These are phyloP conservation scores for Laetiporus sulphureus DNA, from an alignment of 1,284 basidiomycete species.

Conservation along the genomic window DNA sequence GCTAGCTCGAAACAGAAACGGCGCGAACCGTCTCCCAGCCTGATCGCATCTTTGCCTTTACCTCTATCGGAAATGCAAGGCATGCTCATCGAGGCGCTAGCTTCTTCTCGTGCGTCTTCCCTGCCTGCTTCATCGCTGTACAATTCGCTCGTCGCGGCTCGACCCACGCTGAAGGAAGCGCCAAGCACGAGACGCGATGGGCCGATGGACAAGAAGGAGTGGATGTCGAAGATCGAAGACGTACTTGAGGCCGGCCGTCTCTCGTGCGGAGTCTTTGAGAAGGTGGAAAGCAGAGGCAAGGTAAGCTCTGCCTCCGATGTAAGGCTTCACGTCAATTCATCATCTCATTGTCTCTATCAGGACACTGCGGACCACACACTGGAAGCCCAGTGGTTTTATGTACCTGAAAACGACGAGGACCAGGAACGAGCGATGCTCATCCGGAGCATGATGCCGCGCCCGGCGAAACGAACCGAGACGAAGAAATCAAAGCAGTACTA, in stretches of 20 bases:
- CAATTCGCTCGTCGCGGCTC: slow-evolving; percentile 42
- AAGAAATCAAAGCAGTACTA: slow-evolving; percentile 81
- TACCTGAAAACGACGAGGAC: slow-evolving; percentile 64
- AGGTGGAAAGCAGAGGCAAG: slow-evolving; percentile 59
- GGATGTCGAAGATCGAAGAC: slow-evolving; percentile 40
- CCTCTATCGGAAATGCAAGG: slow-evolving; percentile 32
- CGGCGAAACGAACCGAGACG: slow-evolving; percentile 64
- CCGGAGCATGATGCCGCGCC: slow-evolving; percentile 64
- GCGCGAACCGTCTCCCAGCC: not conserved
- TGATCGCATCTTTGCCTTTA: slow-evolving; percentile 14
- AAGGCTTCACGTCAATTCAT: too few species aligned
- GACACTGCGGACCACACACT: slow-evolving; percentile 43
- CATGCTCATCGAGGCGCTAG: slow-evolving; percentile 67
- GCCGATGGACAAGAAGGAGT: slow-evolving; percentile 18
- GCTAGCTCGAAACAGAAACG: not conserved
- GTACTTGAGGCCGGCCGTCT: slow-evolving; percentile 45
- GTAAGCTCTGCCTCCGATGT: too few species aligned
- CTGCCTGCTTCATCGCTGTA: slow-evolving; percentile 51
- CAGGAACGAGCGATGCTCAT: slow-evolving; percentile 59
- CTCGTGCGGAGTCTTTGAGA: slow-evolving; percentile 59
- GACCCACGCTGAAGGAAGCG: slow-evolving; percentile 41
- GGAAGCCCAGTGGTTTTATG: slow-evolving; percentile 72
- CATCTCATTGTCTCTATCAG: too few species aligned
- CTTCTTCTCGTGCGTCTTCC: slow-evolving; percentile 63
- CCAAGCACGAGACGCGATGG: slow-evolving; percentile 20